Evolutionary conservation across 176 grass and related monocot genomes (phyloP), one percentile per base, ranked within the genome.

Genomic region (Metroxylon sagu): DNA sequence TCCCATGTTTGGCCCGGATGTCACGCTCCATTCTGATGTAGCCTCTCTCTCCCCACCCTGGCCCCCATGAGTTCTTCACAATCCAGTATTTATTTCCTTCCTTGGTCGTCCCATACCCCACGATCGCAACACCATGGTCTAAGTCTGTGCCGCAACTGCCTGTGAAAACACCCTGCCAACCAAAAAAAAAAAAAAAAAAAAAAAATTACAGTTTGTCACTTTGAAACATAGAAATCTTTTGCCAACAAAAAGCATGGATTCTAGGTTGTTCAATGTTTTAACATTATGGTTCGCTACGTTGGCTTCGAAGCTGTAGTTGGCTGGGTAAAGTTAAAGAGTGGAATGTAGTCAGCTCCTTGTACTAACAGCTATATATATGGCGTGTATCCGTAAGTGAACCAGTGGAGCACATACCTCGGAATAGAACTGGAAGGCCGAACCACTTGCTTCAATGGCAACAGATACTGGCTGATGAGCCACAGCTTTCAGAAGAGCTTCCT

Each of bases 31-130:
- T 87, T 29, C 89, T 58, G 62, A 93, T 82, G 66, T 93, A 93
- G 1, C 80, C 84, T 12, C 56, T 56, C 67, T 93, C 89, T 0
- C 80, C 89, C 89, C 84, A 93, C 26, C 49, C 21, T 4, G 74
- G 2, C 0, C 84, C 84, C 89, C 89, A 93, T 39, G 89, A 93
- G 67, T 93, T 93, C 84, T 79, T 93, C 14, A 93, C 89, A 14
- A 72, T 84, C 89, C 89, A 93, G 57, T 88, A 93, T 16, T 65
- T 48, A 4, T 10, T 82, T 51, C 80, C 77, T 25, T 78, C 62
- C 29, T 80, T 31, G 1, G n/a, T 60, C 2, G 58, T 65, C 17
- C 89, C 89, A 21, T 93, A 93, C 14, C 89, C 89, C 56, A 93
- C 89, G 5, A 72, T 77, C n/a, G 84, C 89, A 0, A 88, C 84